Percentiles rank a stretch among this genome's conserved stretches.
These are phyloP conservation scores for Penicillium maclennaniae DNA, from an alignment of 495 filamentous ascomycete genomes.

Conservation along the genomic window DNA sequence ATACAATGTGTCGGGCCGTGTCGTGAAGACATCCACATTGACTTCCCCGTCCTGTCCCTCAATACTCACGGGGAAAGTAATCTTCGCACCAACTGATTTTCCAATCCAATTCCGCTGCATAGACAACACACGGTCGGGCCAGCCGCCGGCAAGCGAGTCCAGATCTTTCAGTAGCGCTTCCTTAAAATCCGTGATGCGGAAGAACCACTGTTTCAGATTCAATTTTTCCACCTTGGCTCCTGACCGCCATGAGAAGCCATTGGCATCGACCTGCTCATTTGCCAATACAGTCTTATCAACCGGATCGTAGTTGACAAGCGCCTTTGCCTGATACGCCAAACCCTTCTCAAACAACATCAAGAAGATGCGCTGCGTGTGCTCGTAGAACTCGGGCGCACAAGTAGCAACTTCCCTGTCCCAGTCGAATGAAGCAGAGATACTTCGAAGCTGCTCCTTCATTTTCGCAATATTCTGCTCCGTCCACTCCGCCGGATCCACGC, in stretches of 20 bases:
- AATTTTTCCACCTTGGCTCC: conserved; percentile 80
- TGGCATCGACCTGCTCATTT: conserved; percentile 85
- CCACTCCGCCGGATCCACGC: conserved; percentile 74
- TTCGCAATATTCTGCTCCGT: conserved; percentile 71
- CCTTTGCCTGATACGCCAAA: conserved; percentile 73
- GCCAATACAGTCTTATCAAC: conserved; percentile 85
- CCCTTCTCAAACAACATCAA: conserved; percentile 65
- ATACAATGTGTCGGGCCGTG: conserved; percentile 76
- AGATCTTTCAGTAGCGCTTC: conserved; percentile 71
- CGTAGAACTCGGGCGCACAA: conserved; percentile 78
- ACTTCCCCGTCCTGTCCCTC: conserved; percentile 27
- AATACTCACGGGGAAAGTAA: conserved; percentile 60
- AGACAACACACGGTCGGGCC: conserved; percentile 76
- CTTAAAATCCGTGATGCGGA: conserved; percentile 75
- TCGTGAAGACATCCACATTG: conserved; percentile 74
- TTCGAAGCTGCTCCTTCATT: conserved; percentile 78
- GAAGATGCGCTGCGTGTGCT: conserved; percentile 84
- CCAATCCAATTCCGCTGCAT: conserved; percentile 93
- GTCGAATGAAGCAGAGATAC: conserved; percentile 76
- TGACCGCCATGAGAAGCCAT: conserved; percentile 82
- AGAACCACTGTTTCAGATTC: conserved; percentile 84
- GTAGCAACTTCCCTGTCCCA: conserved; percentile 84
- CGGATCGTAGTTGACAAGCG: conserved; percentile 85
- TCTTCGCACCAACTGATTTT: conserved; percentile 65
- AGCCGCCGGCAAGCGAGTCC: conserved; percentile 58